Conservation (phyloP, 257 asterid genomes). For the Solanum chiquidenum region DNA sequence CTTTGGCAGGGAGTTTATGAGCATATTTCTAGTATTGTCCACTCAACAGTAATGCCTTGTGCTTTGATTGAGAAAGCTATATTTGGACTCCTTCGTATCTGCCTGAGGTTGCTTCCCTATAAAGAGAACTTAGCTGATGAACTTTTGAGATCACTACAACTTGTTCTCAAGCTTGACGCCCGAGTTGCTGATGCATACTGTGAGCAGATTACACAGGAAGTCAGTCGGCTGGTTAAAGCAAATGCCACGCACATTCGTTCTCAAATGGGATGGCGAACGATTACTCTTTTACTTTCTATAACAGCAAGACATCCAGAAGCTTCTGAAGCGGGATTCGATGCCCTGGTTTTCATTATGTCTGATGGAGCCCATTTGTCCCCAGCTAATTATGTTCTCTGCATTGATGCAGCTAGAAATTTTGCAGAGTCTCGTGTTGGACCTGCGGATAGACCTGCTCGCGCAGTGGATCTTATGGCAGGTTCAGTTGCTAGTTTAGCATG, state of each 20-base stretch:
- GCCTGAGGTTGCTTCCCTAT: conserved; percentile 83
- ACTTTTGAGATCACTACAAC: conserved; percentile 63
- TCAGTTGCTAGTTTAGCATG: conserved; percentile 52
- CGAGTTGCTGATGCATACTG: conserved; percentile 93
- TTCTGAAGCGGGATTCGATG: conserved; percentile 88
- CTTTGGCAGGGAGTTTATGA: conserved; percentile 93
- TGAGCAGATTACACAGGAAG: conserved; percentile 95
- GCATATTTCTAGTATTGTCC: conserved; percentile 81
- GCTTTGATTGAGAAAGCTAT: conserved; percentile 89
- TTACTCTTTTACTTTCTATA: conserved; percentile 63
- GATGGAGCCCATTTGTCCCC: conserved; percentile 86
- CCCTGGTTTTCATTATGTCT: conserved; percentile 68
- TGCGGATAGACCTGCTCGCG: conserved; percentile 63
- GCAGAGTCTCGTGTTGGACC: conserved; percentile 95
- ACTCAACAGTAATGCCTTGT: conserved; percentile 85
- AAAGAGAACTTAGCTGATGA: conserved; percentile 85
- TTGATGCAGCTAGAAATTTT: conserved; percentile 79
- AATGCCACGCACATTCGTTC: conserved; percentile 68
- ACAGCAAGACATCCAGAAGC: conserved; percentile 94
- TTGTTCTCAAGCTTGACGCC: conserved; percentile 83
- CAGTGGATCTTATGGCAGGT: conserved; percentile 80
- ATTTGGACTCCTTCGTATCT: conserved; percentile 85
- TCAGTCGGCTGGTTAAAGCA: conserved; percentile 75
- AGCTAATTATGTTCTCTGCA: conserved; percentile 59
- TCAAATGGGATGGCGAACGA: conserved; percentile 79